Conservation (phyloP, 306 rosid species). For the Pyrus pyrifolia region DNA sequence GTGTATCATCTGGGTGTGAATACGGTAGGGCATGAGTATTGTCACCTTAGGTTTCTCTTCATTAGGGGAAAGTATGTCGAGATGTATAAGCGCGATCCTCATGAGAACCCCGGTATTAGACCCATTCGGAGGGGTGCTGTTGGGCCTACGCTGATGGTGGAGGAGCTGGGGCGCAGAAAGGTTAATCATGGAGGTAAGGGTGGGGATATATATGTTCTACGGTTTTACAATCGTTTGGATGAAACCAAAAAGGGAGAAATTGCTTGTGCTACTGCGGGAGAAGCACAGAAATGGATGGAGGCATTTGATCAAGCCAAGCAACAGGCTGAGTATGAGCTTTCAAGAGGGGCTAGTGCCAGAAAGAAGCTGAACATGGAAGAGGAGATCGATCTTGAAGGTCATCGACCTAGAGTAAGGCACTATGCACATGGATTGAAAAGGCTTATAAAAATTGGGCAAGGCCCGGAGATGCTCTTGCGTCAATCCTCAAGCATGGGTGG, state of each 20-base stretch:
- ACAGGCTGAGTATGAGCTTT: conserved; percentile 64
- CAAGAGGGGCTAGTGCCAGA: conserved; percentile 37
- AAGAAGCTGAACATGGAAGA: conserved; percentile 48
- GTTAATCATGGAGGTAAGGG: conserved; percentile 49
- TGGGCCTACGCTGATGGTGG: conserved; percentile 70
- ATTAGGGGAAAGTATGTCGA: conserved; percentile 60
- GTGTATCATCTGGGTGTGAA: conserved; percentile 75
- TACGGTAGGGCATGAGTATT: conserved; percentile 65
- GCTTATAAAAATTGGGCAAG: conserved; percentile 82
- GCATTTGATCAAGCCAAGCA: conserved; percentile 92
- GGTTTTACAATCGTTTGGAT: conserved; percentile 68
- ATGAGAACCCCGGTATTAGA: conserved; percentile 63
- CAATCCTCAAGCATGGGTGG: conserved; percentile 43
- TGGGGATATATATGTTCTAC: conserved; percentile 59
- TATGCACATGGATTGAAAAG: conserved; percentile 67
- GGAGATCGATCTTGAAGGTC: conserved; percentile 71
- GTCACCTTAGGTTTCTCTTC: conserved; percentile 64
- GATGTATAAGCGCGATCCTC: conserved; percentile 84
- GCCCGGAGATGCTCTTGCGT: conserved; percentile 76
- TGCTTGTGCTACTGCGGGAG: conserved; percentile 73
- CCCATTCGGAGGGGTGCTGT: conserved; percentile 79
- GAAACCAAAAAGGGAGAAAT: conserved; percentile 88
- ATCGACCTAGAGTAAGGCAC: conserved; percentile 65
- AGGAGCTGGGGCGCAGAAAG: conserved; percentile 62
- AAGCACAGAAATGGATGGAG: conserved; percentile 73